A percentile compares a stretch with the other conserved stretches of the same genome.
Evolutionary conservation across 2,329 filamentous ascomycete genomes (phyloP).

Genomic region (Botrytis cinerea): DNA sequence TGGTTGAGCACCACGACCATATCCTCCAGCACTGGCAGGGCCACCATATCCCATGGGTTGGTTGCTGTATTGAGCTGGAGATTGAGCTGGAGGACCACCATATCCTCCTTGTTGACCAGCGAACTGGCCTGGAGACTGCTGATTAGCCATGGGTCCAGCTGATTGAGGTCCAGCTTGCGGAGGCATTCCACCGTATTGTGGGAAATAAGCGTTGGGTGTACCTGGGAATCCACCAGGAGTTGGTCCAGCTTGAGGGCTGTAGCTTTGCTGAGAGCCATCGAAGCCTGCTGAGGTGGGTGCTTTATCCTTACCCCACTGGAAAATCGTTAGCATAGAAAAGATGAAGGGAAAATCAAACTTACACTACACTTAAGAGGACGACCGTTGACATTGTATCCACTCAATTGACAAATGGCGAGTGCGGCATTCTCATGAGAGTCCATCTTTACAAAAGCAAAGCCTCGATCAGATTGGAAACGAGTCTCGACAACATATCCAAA

Average conservation of each 20-base stretch:
- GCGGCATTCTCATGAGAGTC: constrained; percentile 97
- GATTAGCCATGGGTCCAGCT: constrained; percentile 43
- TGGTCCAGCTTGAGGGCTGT: constrained; percentile 73
- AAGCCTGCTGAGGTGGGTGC: constrained; percentile 78
- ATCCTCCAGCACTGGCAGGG: constrained; percentile 77
- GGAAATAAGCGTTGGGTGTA: constrained; percentile 81
- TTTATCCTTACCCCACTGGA: constrained; percentile 98
- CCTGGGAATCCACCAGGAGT: constrained; percentile 71
- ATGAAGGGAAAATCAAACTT: constrained; percentile 50
- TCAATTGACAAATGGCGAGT: constrained; percentile 97
- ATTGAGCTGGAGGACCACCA: constrained; percentile 61
- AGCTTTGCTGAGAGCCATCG: constrained; percentile 71
- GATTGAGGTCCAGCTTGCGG: constrained; percentile 43
- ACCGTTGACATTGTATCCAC: constrained; percentile 96
- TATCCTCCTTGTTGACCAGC: constrained; percentile 70
- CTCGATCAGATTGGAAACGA: constrained; percentile 94
- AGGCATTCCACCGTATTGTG: constrained; percentile 79
- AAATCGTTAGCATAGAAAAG: constrained; percentile 41
- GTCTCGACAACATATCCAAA: constrained; percentile 98
- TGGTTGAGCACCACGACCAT: constrained; percentile 69
- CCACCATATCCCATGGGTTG: constrained; percentile 73
- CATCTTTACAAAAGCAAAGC: constrained; percentile 99
- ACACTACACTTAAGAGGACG: constrained; percentile 98
- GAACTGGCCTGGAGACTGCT: constrained; percentile 49
- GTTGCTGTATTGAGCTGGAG: constrained; percentile 62